Evolutionary conservation across 257 asterid species (phyloP).

Genomic region (Solanum chiquidenum): DNA sequence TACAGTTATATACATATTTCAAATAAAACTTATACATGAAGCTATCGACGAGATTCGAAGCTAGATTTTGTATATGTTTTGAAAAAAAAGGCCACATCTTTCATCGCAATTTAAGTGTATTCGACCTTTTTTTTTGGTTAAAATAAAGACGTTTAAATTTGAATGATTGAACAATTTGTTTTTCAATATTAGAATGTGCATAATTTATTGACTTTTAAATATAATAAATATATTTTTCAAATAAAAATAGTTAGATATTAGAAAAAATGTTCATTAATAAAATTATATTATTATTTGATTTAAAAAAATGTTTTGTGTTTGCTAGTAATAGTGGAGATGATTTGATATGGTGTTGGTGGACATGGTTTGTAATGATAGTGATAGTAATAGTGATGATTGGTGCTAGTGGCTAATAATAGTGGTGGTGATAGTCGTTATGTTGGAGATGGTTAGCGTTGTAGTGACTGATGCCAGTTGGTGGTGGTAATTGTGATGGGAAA

Average conservation of each 20-base stretch:
- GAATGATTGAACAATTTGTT: not conserved
- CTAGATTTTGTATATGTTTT: not conserved
- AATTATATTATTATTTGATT: not conserved
- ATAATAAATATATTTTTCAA: not conserved
- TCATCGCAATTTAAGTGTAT: not conserved
- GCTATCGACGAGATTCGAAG: not conserved
- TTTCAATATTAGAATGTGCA: accelerated
- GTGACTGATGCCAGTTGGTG: not conserved
- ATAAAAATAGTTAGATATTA: not conserved
- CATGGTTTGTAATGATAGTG: not conserved
- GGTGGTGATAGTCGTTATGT: not conserved
- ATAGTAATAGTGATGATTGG: not conserved
- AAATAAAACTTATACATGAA: not conserved
- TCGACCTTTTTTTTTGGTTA: not conserved
- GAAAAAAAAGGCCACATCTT: too few species aligned
- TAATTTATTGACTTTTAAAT: not conserved
- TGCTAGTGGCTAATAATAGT: not conserved
- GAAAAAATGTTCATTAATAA: not conserved
- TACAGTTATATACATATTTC: not conserved
- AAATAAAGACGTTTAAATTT: not conserved
- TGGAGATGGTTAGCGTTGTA: not conserved
- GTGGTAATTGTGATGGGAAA: not conserved
- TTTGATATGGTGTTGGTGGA: not conserved
- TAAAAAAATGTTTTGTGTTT: not conserved
- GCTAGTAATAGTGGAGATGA: not conserved